Percentiles rank a stretch among this genome's conserved stretches.
These are phyloP conservation scores for Sporormia fimetaria DNA, from an alignment of 495 filamentous ascomycete species.

Conservation along the genomic window DNA sequence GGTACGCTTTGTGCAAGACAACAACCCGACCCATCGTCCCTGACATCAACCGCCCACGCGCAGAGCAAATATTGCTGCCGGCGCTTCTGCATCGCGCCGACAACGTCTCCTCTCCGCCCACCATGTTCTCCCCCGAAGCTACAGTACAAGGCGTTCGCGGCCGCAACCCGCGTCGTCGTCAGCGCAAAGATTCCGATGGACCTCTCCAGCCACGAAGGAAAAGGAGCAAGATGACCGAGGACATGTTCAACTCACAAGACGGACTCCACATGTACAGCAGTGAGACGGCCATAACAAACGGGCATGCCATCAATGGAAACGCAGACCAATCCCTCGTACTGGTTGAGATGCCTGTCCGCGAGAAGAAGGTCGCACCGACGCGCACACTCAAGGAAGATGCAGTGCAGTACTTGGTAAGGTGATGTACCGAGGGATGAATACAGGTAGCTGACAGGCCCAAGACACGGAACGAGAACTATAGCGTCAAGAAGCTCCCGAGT, in stretches of 20 bases:
- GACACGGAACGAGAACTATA: slow-evolving; percentile 81
- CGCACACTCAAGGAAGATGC: slow-evolving; percentile 29
- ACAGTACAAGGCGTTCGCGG: slow-evolving; percentile 17
- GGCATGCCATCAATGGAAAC: slow-evolving; percentile 17
- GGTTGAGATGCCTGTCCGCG: slow-evolving; percentile 30
- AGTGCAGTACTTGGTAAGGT: slow-evolving; percentile 25
- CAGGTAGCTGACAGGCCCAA: slow-evolving; percentile 29
- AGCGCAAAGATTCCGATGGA: slow-evolving; percentile 32
- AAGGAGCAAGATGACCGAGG: slow-evolving; percentile 31
- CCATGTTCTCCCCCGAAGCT: slow-evolving; percentile 26
- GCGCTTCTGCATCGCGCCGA: slow-evolving; percentile 21
- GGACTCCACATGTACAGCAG: slow-evolving; percentile 21
- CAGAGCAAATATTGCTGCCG: too few relatives aligned
- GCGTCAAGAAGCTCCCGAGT: slow-evolving; percentile 70
- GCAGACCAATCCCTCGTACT: slow-evolving; percentile 12
- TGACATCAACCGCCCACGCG: slow-evolving; percentile 5
- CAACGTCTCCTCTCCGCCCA: slow-evolving; percentile 1
- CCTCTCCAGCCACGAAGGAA: slow-evolving; percentile 28
- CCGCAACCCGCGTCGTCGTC: slow-evolving; percentile 31
- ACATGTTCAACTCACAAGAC: slow-evolving; percentile 19
- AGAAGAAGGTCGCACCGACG: slow-evolving; percentile 25
- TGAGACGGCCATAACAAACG: slow-evolving; percentile 23
- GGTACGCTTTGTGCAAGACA: too few relatives aligned
- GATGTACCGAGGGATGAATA: neutral
- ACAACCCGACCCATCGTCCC: neutral